A percentile compares a stretch with the other conserved stretches of the same genome.
Evolutionary conservation across 1,284 basidiomycete species (phyloP).

Genomic region (Heterobasidion irregulare): DNA sequence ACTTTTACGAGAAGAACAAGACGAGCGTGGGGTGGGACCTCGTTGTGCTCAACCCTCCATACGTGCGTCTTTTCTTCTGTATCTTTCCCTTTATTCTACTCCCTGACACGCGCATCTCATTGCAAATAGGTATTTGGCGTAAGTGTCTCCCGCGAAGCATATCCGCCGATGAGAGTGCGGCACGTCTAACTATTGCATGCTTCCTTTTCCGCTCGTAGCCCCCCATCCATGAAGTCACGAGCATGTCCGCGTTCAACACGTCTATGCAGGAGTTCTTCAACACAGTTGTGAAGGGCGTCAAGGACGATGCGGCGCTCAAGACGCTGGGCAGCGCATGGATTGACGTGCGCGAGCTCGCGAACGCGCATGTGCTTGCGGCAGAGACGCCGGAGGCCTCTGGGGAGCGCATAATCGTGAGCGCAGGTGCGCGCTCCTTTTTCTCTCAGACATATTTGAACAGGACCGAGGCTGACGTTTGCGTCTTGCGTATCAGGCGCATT

Average conservation of each 20-base stretch:
- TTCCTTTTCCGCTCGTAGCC: conserved; percentile 20
- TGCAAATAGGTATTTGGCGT: conserved; percentile 25
- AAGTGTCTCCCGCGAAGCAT: conserved; percentile 3
- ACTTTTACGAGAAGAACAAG: conserved; percentile 50
- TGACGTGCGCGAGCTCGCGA: conserved; percentile 51
- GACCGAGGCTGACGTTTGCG: background rate
- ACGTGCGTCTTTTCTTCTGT: conserved; percentile 25
- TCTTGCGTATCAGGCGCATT: conserved; percentile 3
- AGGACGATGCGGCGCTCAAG: conserved; percentile 2
- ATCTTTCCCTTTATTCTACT: background rate
- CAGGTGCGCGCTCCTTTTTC: conserved; percentile 15
- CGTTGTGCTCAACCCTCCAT: conserved; percentile 47
- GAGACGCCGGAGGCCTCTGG: conserved; percentile 42
- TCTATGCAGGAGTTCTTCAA: conserved; percentile 30
- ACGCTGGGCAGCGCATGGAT: conserved; percentile 25
- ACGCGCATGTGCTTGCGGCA: conserved; percentile 44
- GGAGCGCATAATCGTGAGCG: conserved; percentile 42
- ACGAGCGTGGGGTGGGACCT: conserved; percentile 41
- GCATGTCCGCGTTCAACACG: conserved; percentile 41
- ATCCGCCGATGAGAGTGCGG: too few relatives aligned
- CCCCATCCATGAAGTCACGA: conserved; percentile 39
- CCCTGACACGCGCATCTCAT: background rate
- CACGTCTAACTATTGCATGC: background rate
- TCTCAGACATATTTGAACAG: too few relatives aligned
- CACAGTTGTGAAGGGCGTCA: conserved; percentile 20